Evolutionary conservation across 805 yeast species (phyloP), one percentile per base, ranked within the genome.

Genomic region (Lipomyces oligophaga): DNA sequence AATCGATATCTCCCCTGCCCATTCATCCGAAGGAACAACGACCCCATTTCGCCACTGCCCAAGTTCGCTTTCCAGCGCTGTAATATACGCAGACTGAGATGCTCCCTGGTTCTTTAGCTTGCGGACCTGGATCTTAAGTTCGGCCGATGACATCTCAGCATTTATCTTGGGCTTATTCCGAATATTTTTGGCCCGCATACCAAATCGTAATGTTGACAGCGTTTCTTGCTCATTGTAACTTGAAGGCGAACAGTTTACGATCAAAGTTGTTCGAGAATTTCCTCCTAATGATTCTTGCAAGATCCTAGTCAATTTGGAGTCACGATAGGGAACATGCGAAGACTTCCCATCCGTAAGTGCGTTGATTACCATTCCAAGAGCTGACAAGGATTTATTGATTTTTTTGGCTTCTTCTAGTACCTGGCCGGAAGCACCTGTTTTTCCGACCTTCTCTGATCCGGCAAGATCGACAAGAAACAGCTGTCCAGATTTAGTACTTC

Each of bases 201-300:
- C 95, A 62, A 86, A 84, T 37, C 90, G 66, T 46, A 87, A 65
- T 0, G 89, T 80, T 4, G 87, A 79, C 4, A 84, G 49, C 0
- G 94, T 83, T 58, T 85, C 93, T 15, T 66, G 62, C 41, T 73
- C 78, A 56, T 85, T 77, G 26, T 64, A 60, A 2, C 68, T 59
- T 0, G 82, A 70, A 0, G 86, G 83, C 0, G 93, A 83, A 53
- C 93, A 83, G 54, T 81, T 82, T 33, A 85, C 73, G 15, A 87
- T 77, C 38, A 86, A 67, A 2, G 84, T 75, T 0, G 94, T 87
- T 41, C 87, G 70, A 2, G 89, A 79, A 62, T 86, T 85, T 1
- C 95, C 95, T 4, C 94, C 93, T 19, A 86, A 66, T 0, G 90
- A 79, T 55, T 83, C 88, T 60, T 83, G 89, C 27, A 86, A 65